Base-by-base conservation (phyloP, 208 protist genomes). In the Herpetomonas samuelpessoai region DNA sequence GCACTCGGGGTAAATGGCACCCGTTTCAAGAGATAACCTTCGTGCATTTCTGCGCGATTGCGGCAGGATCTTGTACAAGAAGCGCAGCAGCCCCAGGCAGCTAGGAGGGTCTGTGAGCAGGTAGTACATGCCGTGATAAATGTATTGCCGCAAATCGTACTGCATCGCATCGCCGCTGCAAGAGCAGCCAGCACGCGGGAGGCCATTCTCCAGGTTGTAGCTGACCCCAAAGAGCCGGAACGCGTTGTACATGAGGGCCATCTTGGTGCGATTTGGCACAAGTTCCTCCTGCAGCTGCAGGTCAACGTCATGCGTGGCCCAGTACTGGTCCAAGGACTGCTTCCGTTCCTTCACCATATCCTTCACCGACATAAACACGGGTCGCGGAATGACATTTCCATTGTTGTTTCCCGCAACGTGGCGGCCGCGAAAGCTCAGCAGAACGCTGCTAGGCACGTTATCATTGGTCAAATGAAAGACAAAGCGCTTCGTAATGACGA, bases 111-210 rank as follows among this genome's bases (percentile, higher is more conserved):
- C 75, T 1, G 79, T 92, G 26, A 93, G 56, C n/a, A 74, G 83
- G 67, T 88, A 96, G 71, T 87, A 96, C 26, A 93, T 79, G 21
- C 87, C 87, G 59, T 89, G 82, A 59, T 82, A 93, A 24, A 96
- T 52, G 68, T 94, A 96, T 49, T 92, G 71, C 22, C 74, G 72
- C 27, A 96, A 73, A 63, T 89, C 75, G 56, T 81, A 91, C 58
- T 81, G 73, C 25, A 96, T 46, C 16, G 76, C 87, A 38, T 79
- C 75, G 25, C 77, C 81, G 6, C 74, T 74, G 28, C 73, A 60
- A 6, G 90, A 93, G 49, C 77, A 88, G 0, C 84, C 90, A 22
- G 76, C 76, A 18, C 73, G 78, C 4, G 76, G 68, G 16, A 95
- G 57, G 9, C 90, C 90, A 26, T 79, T 79, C 35, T 81, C 68